Percentiles rank a stretch among this genome's conserved stretches.
Evolutionary conservation across 139 green algal genomes (phyloP).

Genomic region (Ettlia oleoabundans): DNA sequence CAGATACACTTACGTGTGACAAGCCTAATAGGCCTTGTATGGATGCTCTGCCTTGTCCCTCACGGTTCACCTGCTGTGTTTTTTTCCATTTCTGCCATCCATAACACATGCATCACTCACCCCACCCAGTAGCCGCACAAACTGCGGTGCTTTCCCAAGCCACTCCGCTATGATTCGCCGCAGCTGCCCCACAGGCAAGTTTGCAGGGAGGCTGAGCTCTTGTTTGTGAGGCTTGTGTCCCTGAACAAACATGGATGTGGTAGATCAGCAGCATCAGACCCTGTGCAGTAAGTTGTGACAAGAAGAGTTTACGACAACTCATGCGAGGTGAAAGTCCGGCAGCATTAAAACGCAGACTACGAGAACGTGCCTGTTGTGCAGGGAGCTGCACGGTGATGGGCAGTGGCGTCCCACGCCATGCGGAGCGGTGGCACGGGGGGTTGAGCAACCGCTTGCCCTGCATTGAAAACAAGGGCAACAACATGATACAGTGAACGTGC

Average conservation of each 20-base stretch:
- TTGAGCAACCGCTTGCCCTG: slow-evolving; percentile 59
- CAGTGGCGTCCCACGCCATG: slow-evolving; percentile 49
- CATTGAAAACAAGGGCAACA: not conserved
- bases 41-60: too few relatives aligned
- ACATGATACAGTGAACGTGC: too few relatives aligned
- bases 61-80: too few relatives aligned
- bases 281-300: too few relatives aligned
- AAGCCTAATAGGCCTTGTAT: too few relatives aligned
- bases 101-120: too few relatives aligned
- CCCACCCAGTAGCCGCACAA: slow-evolving; percentile 39
- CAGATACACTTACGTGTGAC: too few relatives aligned
- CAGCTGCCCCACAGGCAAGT: slow-evolving; percentile 70
- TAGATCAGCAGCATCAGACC: too few relatives aligned
- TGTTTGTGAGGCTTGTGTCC: slow-evolving; percentile 15
- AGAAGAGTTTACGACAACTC: too few relatives aligned
- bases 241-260: slow-evolving; percentile 8
- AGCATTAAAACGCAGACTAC: too few relatives aligned
- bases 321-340: too few relatives aligned
- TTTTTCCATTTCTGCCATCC: too few relatives aligned
- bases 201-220: slow-evolving; percentile 39
- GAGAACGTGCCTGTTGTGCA: not conserved
- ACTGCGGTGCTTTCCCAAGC: slow-evolving; percentile 18
- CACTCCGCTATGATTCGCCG: slow-evolving; percentile 48
- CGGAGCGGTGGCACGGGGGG: slow-evolving; percentile 51
- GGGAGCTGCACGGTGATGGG: slow-evolving; percentile 28